Conservation (phyloP, 352 stramenopile genomes). For the Pythium vanterpoolii region DNA sequence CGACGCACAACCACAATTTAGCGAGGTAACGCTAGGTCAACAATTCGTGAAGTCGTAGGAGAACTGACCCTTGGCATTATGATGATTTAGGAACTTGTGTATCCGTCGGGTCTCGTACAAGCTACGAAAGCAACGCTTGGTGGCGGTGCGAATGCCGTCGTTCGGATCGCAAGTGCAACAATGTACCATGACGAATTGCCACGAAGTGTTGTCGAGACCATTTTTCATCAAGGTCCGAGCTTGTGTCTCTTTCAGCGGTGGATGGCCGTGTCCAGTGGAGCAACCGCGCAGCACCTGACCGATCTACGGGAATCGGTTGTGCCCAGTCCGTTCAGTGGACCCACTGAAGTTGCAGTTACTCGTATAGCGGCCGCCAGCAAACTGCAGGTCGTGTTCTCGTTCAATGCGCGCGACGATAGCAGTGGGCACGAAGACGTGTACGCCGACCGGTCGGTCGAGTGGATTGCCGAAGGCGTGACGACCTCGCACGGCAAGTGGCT, state of each 20-base stretch:
- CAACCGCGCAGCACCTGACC: constrained; percentile 30
- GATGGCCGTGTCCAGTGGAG: constrained; percentile 21
- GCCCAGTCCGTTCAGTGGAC: constrained; percentile 38
- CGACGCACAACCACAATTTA: constrained; percentile 57
- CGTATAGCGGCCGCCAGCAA: constrained; percentile 44
- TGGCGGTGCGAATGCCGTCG: constrained; percentile 31
- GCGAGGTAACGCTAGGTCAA: constrained; percentile 25
- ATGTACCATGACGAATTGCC: constrained; percentile 84
- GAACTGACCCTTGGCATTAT: background rate
- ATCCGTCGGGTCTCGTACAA: constrained; percentile 67
- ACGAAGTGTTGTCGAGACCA: constrained; percentile 43
- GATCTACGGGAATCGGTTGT: constrained; percentile 50
- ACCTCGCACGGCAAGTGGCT: constrained; percentile 61
- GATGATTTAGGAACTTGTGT: constrained; percentile 52
- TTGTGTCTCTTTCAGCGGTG: constrained; percentile 60
- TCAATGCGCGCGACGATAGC: constrained; percentile 54
- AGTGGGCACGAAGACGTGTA: constrained; percentile 40
- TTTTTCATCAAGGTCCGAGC: constrained; percentile 60
- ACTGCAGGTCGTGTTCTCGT: constrained; percentile 72
- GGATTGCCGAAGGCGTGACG: constrained; percentile 55
- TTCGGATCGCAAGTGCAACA: constrained; percentile 60
- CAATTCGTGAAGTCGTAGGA: constrained; percentile 19
- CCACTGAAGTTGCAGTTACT: constrained; percentile 34
- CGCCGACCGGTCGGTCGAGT: constrained; percentile 62
- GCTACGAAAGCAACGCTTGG: constrained; percentile 74